Evolutionary conservation across 805 yeast genomes (phyloP), one percentile per base, ranked within the genome.

Genomic region (Kluyveromyces aestuarii): DNA sequence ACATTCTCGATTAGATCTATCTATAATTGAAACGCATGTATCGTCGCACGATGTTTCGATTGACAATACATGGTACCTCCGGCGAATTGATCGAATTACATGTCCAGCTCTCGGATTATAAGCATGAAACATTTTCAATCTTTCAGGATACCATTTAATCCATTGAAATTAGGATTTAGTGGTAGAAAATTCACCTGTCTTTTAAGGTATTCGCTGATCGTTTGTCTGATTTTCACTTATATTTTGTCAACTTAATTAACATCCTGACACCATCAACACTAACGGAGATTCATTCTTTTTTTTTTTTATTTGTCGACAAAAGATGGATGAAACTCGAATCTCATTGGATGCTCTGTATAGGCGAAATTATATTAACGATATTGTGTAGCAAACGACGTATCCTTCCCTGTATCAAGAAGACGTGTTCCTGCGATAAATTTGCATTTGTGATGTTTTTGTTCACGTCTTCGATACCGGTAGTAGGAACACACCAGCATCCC

Each of bases 21-120:
- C 82, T 2, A 90, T 61, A 8, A 91, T 68, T 0, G 96, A 86
- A 2, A 89, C 91, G 56, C 97, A 89, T 0, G 96, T 78, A 64
- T 93, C 99, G 65, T 93, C 99, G 62, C 99, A 93, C 0, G 96
- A 87, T 0, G 95, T 80, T 61, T 93, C 99, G 13, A 93, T 79
- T 0, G 97, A 93, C 19, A 93, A 68, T 0, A 90, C 93, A 40
- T 72, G 73, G 62, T 86, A 87, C 6, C 50, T 19, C 42, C 80
- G 4, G 35, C 35, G 14, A 30, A 30, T 11, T 30, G 8, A 11
- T 30, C 35, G 35, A 13, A 30, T 30, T 13, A 8, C 14, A 2
- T 2, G 35, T 30, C 11, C 35, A 5, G 35, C 11, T 11, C 14
- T 11, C 7, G 14, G 14, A 30, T 30, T 30, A 30, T 3, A 30